Percentiles rank a stretch among this genome's conserved stretches.
phyloP scores from a whole-genome alignment of 441 rosid species.

The Sinapis alba region DNA sequence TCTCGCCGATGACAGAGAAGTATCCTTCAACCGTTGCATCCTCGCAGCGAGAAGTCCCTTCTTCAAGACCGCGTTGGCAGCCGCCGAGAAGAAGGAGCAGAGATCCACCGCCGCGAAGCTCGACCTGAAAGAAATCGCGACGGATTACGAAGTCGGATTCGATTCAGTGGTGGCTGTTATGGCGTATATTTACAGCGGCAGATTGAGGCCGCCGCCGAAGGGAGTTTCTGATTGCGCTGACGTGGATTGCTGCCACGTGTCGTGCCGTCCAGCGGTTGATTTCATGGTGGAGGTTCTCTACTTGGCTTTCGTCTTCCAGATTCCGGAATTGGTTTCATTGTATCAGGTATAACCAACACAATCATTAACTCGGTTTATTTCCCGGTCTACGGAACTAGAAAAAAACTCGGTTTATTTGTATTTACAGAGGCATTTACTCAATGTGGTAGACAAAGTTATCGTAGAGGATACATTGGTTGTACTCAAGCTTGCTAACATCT shows the following conservation, averaged over 20 bases:
- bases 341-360: slow-evolving; percentile 59
- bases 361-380: no score
- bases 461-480: slow-evolving; percentile 58
- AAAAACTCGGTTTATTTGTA: not conserved
- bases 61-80: slow-evolving; percentile 48
- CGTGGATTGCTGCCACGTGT: slow-evolving; percentile 63
- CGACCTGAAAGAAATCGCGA: slow-evolving; percentile 57
- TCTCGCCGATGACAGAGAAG: slow-evolving; percentile 46
- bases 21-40: slow-evolving; percentile 81
- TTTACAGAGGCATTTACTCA: slow-evolving; percentile 56
- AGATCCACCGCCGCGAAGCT: slow-evolving; percentile 30
- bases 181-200: slow-evolving; percentile 69
- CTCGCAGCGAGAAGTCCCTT: slow-evolving; percentile 62
- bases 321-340: slow-evolving; percentile 60
- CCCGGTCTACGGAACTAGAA: no score
- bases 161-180: slow-evolving; percentile 63
- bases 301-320: slow-evolving; percentile 60
- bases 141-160: slow-evolving; percentile 53
- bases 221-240: slow-evolving; percentile 67
- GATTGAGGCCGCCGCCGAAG: slow-evolving; percentile 53
- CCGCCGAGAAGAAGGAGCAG: slow-evolving; percentile 32
- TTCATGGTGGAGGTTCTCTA: slow-evolving; percentile 69
- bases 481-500: slow-evolving; percentile 55
- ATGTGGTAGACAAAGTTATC: slow-evolving; percentile 60
- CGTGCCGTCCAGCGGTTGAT: slow-evolving; percentile 72